Base-by-base conservation (phyloP, 2,329 filamentous ascomycete genomes). In the Xylaria digitata region DNA sequence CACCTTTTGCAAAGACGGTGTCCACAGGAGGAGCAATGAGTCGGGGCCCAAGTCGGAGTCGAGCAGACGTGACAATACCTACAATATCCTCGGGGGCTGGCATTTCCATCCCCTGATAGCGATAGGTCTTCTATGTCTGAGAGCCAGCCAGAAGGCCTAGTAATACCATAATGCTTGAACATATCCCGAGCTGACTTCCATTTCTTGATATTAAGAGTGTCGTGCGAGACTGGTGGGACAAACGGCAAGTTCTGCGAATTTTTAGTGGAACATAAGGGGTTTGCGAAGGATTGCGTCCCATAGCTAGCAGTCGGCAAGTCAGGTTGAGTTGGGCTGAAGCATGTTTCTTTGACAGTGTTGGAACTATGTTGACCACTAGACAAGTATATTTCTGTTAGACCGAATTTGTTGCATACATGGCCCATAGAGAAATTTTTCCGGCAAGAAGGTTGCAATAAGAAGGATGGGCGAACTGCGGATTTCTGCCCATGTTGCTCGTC, bases 1-100 rank as follows among this genome's bases (percentile, higher is more conserved):
- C 85, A 87, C 61, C 82, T 82, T 37, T 75, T 68, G 70, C 85
- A 88, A 17, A 85, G 80, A 9, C 78, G 79, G 72, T 88, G 86
- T 0, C 83, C 84, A 69, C 86, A 88, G 48, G 79, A 80, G 34
- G 77, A 73, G 69, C 85, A 88, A 52, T 78, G 78, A 8, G 76
- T 76, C 34, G 78, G 76, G 13, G 78, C 75, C 50, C 72, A 76
- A 43, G 82, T 79, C 46, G 76, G 77, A 50, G 80, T 78, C 13
- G 81, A 81, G 70, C 85, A 88, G 9, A 84, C 75, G 70, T 87
- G 86, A 66, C 86, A 88, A 30, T 82, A 75, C 59, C 79, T 81
- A 46, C 74, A 72, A 49, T 68, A 73, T 64, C 70, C 67, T 65
- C 63, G 72, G 61, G 72, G 72, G 61, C 69, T 74, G 68, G 73